Evolutionary conservation across 495 filamentous ascomycete species (phyloP).

Genomic region (Lophiostoma macrostomum): DNA sequence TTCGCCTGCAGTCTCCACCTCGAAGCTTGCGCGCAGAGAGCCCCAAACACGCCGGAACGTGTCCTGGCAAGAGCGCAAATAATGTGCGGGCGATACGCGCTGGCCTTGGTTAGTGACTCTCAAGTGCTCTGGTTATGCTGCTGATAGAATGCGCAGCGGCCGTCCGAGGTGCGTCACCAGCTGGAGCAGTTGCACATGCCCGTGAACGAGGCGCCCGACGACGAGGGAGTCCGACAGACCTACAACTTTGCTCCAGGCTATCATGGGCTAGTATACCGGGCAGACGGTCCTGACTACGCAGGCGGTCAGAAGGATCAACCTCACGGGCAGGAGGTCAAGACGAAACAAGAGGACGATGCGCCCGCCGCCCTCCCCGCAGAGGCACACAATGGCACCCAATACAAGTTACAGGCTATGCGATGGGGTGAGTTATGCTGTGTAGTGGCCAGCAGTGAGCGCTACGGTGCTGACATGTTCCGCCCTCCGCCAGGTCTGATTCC

Average conservation of each 20-base stretch:
- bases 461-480: conserved; percentile 9
- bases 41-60: conserved; percentile 24
- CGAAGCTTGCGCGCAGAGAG: neutral
- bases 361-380: neutral
- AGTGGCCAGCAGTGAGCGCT: neutral
- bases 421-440: conserved; percentile 56
- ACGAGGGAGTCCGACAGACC: conserved; percentile 67
- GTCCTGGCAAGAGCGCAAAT: conserved; percentile 8
- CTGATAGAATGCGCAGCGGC: conserved; percentile 47
- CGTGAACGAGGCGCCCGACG: conserved; percentile 72
- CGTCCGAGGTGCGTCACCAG: conserved; percentile 63
- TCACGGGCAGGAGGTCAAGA: conserved; percentile 40
- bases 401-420: conserved; percentile 87
- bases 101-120: conserved; percentile 63
- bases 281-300: conserved; percentile 60
- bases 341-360: neutral
- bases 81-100: conserved; percentile 87
- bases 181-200: conserved; percentile 72
- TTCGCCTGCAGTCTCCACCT: conserved; percentile 3
- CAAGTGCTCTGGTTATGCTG: conserved; percentile 13
- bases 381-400: conserved; percentile 40
- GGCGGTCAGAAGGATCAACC: conserved; percentile 19
- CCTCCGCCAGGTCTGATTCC: conserved; percentile 62
- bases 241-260: conserved; percentile 94
- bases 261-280: conserved; percentile 82